A percentile compares a stretch with the other conserved stretches of the same genome.
phyloP scores from a whole-genome alignment of 176 grass and related monocot genomes.

The Phoenix roebelenii region DNA sequence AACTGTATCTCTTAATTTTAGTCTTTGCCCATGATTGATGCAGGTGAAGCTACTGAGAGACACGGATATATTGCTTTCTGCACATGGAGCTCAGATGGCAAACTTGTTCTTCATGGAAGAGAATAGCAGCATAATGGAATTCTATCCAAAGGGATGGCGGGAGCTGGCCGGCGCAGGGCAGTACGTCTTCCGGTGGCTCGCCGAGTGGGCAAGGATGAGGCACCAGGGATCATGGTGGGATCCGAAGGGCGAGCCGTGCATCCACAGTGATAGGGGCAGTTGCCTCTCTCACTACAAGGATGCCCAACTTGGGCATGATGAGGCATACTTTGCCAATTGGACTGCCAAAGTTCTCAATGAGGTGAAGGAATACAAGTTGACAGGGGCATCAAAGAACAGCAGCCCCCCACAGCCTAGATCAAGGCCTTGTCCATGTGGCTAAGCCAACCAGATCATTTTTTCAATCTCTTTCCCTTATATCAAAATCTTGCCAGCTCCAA shows the following conservation, averaged over 20 bases:
- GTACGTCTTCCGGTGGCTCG: slow-evolving; percentile 61
- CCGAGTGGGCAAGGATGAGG: slow-evolving; percentile 37
- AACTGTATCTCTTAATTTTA: no score
- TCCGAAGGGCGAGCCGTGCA: slow-evolving; percentile 26
- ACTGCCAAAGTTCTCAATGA: slow-evolving; percentile 28
- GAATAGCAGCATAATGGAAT: slow-evolving; percentile 70
- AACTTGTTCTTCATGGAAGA: slow-evolving; percentile 67
- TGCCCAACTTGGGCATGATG: slow-evolving; percentile 37
- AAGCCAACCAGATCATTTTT: no score
- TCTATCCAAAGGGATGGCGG: slow-evolving; percentile 59
- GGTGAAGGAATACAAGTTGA: slow-evolving; percentile 25
- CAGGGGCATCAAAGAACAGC: no score
- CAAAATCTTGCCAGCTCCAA: no score
- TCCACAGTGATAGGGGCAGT: background rate
- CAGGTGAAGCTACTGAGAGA: slow-evolving; percentile 52
- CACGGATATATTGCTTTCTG: slow-evolving; percentile 51
- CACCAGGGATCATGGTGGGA: slow-evolving; percentile 69
- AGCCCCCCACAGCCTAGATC: background rate
- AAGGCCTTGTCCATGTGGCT: no score
- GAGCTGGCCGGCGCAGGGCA: slow-evolving; percentile 36
- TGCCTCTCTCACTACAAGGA: slow-evolving; percentile 41
- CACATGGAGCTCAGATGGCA: slow-evolving; percentile 67
- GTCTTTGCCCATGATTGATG: background rate
- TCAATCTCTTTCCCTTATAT: no score
- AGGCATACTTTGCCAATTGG: slow-evolving; percentile 40